phyloP scores from a whole-genome alignment of 306 rosid genomes.

The Lupinus albus region DNA sequence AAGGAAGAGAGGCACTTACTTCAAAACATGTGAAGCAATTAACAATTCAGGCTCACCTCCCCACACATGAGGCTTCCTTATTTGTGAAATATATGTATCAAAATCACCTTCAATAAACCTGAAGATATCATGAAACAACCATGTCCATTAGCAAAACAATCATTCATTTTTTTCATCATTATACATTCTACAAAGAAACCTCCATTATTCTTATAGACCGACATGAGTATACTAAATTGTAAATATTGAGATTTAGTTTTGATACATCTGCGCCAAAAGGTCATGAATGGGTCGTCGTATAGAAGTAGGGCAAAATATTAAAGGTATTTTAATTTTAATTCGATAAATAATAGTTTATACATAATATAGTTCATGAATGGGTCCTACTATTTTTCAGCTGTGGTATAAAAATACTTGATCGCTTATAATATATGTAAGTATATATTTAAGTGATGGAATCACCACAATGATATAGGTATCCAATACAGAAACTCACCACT shows the following conservation, averaged over 20 bases:
- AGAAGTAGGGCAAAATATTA: not conserved
- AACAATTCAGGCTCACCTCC: conserved; percentile 96
- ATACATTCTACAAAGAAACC: not conserved
- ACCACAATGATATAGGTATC: conserved; percentile 29
- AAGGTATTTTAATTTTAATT: not conserved
- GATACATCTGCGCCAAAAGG: conserved; percentile 19
- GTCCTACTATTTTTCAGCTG: not conserved
- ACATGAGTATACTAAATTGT: not conserved
- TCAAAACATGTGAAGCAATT: conserved; percentile 92
- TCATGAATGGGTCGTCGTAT: not conserved
- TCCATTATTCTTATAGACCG: not conserved
- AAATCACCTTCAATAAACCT: conserved; percentile 98
- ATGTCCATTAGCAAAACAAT: conserved; percentile 37
- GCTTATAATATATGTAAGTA: not conserved
- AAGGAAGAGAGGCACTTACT: conserved; percentile 51
- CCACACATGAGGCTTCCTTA: conserved; percentile 86
- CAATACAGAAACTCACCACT: conserved; percentile 64
- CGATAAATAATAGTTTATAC: too few relatives aligned
- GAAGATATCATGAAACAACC: conserved; percentile 38
- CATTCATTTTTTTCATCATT: conserved; percentile 16
- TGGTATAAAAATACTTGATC: not conserved
- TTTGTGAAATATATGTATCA: conserved; percentile 70
- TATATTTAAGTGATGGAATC: conserved; percentile 8
- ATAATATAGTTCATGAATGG: too few relatives aligned
- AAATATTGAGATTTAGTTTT: conserved; percentile 3